These are phyloP conservation scores for Periconia macrospinosa DNA, from an alignment of 2,329 filamentous ascomycete species.

Conservation along the genomic window DNA sequence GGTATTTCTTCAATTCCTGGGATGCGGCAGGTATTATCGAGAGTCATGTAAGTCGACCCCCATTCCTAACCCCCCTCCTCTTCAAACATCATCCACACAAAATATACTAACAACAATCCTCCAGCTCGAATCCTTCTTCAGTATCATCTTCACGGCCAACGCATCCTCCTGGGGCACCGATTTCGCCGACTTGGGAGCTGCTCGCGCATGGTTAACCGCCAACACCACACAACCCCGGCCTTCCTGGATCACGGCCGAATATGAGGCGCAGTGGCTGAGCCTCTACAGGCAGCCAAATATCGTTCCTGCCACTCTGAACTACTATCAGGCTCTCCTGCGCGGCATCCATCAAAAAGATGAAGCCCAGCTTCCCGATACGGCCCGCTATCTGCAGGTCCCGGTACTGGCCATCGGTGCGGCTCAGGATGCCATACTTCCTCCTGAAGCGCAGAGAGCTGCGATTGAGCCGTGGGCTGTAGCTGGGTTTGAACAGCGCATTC, in stretches of 20 bases:
- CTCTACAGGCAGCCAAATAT: neutral
- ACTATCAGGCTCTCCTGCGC: neutral
- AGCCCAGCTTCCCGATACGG: neutral
- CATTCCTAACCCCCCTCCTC: neutral
- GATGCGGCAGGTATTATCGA: neutral
- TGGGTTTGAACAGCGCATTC: neutral
- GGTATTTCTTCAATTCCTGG: conserved; percentile 1
- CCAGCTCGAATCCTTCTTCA: neutral
- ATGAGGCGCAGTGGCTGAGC: neutral
- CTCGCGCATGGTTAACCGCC: neutral
- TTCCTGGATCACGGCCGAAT: neutral
- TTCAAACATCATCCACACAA: neutral
- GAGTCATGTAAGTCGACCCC: neutral
- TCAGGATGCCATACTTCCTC: neutral
- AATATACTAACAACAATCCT: neutral
- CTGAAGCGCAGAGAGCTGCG: neutral
- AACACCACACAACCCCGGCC: neutral
- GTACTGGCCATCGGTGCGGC: neutral
- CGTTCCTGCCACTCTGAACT: neutral
- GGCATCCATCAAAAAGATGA: neutral
- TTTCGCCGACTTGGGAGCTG: neutral
- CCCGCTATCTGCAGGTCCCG: neutral
- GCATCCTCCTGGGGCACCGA: neutral
- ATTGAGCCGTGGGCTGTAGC: neutral
- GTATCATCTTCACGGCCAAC: neutral